Percentiles rank a stretch among this genome's conserved stretches.
These are phyloP conservation scores for Trypanosoma brucei DNA, from an alignment of 208 protist genomes.

Conservation along the genomic window DNA sequence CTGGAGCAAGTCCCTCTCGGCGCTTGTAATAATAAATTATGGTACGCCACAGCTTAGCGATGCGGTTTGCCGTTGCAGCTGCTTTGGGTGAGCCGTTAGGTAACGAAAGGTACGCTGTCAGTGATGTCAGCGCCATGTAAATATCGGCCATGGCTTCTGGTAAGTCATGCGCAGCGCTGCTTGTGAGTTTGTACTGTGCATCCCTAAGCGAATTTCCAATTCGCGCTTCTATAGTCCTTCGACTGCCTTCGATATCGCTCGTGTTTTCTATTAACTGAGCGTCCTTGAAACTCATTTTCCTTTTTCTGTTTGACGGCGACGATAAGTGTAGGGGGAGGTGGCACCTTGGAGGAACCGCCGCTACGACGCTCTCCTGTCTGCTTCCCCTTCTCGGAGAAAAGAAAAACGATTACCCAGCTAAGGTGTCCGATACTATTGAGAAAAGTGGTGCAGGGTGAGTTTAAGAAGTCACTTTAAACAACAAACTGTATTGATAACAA, in stretches of 20 bases:
- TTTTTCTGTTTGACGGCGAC: neutral
- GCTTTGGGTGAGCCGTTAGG: constrained; percentile 56
- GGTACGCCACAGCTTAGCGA: constrained; percentile 55
- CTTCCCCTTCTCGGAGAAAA: too few species aligned
- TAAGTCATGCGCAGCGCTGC: constrained; percentile 28
- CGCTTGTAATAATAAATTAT: constrained; percentile 1
- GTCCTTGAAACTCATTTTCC: neutral
- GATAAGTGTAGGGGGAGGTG: too few species aligned
- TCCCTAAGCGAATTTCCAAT: constrained; percentile 61
- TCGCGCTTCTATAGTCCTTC: constrained; percentile 37
- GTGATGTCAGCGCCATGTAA: constrained; percentile 35
- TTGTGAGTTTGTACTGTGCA: constrained; percentile 56
- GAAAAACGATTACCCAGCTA: too few species aligned
- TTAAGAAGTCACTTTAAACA: too few species aligned
- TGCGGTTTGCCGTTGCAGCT: constrained; percentile 52
- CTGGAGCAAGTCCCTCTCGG: neutral
- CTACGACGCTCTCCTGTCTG: too few species aligned
- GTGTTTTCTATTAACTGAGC: neutral
- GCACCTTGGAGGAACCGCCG: too few species aligned
- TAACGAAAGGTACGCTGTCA: constrained; percentile 54
- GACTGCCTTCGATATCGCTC: constrained; percentile 27
- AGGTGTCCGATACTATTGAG: too few species aligned
- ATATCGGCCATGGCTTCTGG: constrained; percentile 41
- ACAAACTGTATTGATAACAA: too few species aligned
- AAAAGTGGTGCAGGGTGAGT: too few species aligned